Base-by-base conservation (phyloP, 2,329 filamentous ascomycete genomes). In the Ilyonectria sp. region DNA sequence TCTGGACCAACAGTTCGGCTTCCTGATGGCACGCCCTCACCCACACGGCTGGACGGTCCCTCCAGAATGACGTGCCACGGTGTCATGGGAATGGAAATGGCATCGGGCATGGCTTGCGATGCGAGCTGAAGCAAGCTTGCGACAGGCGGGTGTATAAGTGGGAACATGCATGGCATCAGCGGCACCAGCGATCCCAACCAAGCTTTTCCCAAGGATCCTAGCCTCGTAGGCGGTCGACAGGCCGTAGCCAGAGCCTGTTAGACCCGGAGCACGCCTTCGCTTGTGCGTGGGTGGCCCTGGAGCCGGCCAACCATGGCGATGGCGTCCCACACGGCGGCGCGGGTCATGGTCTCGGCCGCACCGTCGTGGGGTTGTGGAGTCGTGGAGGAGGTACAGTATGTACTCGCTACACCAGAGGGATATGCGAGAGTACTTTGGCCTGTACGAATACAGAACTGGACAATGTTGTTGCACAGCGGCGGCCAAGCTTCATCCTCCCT, bases 61-160 rank as follows among this genome's bases (percentile, higher is more conserved):
- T 33, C 31, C 31, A 68, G 53, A 69, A 73, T 74, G 72, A 74
- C 72, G 72, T 74, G 72, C 72, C 69, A 64, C 46, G 63, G 62
- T 70, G 65, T 63, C 57, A 60, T 73, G 60, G 66, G 56, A 66
- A 67, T 26, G 44, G 46, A 53, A 59, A 72, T 63, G 33, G 15
- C 31, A 26, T 52, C 43, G 21, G 59, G 55, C 57, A 64, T 72
- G 65, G 57, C 65, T 37, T 69, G 60, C 55, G 19, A 46, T 44
- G 55, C 54, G 26, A 63, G 61, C 54, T 59, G 53, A 58, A 46
- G 49, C 37, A 31, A 19, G 15, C n/a, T 31, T 31, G 52, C 23
- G 17, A 23, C 23, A 47, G 11, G 29, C 35, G 17, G 58, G 43
- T 13, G 58, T 53, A 35, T 21, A 53, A 54, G 47, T 60, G 47